A percentile compares a stretch with the other conserved stretches of the same genome.
Evolutionary conservation across 768 basidiomycete species (phyloP).

Genomic region (Amanita jacksonii): DNA sequence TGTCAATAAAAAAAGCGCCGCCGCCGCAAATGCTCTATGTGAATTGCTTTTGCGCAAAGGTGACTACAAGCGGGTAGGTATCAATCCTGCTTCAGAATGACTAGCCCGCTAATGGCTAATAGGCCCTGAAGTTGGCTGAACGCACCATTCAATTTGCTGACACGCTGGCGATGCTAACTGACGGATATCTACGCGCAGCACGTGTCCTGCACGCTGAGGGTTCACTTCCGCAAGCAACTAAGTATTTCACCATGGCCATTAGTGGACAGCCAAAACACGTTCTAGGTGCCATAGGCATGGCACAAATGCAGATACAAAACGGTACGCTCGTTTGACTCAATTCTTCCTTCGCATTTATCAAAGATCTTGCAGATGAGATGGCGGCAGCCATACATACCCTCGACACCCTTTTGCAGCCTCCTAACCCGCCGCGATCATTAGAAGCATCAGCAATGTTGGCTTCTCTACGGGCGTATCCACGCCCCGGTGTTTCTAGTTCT

Average conservation of each 20-base stretch:
- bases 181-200: slow-evolving; percentile 79
- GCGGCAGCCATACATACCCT: slow-evolving; percentile 81
- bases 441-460: slow-evolving; percentile 89
- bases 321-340: slow-evolving; percentile 32
- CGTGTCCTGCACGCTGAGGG: slow-evolving; percentile 73
- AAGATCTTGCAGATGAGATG: slow-evolving; percentile 52
- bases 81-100: neutral
- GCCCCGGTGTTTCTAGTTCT: slow-evolving; percentile 67
- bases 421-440: slow-evolving; percentile 53
- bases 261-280: slow-evolving; percentile 68
- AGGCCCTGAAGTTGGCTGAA: slow-evolving; percentile 92
- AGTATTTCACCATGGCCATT: slow-evolving; percentile 58
- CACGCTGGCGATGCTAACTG: slow-evolving; percentile 72
- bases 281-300: slow-evolving; percentile 74
- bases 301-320: slow-evolving; percentile 78
- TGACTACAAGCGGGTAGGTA: slow-evolving; percentile 45
- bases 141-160: slow-evolving; percentile 92
- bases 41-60: slow-evolving; percentile 71
- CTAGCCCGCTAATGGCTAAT: slow-evolving; percentile 2
- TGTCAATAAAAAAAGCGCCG: slow-evolving; percentile 64
- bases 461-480: slow-evolving; percentile 73
- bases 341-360: neutral
- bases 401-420: slow-evolving; percentile 64
- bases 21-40: slow-evolving; percentile 77
- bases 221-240: slow-evolving; percentile 49